These are phyloP conservation scores for Teratosphaeria pseudoeucalypti DNA, from an alignment of 2,329 filamentous ascomycete genomes.

Conservation along the genomic window DNA sequence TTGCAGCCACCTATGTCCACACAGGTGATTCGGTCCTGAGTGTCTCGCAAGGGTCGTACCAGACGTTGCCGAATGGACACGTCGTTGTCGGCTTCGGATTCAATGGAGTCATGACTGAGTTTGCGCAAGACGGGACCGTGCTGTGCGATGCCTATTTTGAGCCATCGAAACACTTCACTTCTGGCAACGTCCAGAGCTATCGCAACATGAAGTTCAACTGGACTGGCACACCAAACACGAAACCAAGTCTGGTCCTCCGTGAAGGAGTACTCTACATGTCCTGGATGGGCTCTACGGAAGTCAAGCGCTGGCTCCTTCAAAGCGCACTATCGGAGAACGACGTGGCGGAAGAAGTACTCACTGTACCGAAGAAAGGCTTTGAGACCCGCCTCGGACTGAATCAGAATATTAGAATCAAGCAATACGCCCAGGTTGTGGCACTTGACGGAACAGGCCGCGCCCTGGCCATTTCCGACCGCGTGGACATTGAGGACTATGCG, in stretches of 20 bases:
- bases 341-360: neutral
- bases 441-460: neutral
- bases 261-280: slow-evolving; percentile 36
- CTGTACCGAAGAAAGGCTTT: slow-evolving; percentile 1
- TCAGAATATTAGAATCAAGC: neutral
- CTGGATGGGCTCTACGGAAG: slow-evolving; percentile 37
- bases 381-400: neutral
- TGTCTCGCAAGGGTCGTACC: slow-evolving; percentile 42
- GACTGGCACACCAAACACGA: slow-evolving; percentile 25
- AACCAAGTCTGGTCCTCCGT: slow-evolving; percentile 18
- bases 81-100: slow-evolving; percentile 47
- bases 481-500: neutral
- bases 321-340: slow-evolving; percentile 7
- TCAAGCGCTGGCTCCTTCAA: slow-evolving; percentile 37
- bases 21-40: slow-evolving; percentile 27
- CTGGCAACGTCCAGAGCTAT: slow-evolving; percentile 35
- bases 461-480: neutral
- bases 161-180: slow-evolving; percentile 34
- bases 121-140: slow-evolving; percentile 35
- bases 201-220: slow-evolving; percentile 43
- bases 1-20: slow-evolving; percentile 18
- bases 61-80: slow-evolving; percentile 43
- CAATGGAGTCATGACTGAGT: slow-evolving; percentile 28
- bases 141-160: slow-evolving; percentile 44
- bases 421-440: neutral